Base-by-base conservation (phyloP, 129 eudicot genomes). In the Gnaphalium uliginosum region DNA sequence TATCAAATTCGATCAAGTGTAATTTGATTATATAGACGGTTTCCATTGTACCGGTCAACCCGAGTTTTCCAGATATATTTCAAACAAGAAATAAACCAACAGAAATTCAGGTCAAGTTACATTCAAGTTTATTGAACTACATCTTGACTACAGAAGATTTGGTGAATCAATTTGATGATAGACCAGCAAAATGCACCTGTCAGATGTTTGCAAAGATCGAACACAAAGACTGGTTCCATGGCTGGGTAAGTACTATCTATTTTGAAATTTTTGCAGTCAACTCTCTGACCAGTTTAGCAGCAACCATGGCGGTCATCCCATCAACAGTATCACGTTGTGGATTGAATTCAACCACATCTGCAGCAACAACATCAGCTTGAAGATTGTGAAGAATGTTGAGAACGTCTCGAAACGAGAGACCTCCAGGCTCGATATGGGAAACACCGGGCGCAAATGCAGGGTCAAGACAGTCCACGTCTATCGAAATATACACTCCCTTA, bases 381-480 rank as follows among this genome's bases (percentile, higher is more conserved):
- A 90, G 97, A 79, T 93, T 93, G 79, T 93, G 98, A 72, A 93
- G 88, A 21, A 93, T 93, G 81, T 93, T 90, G 57, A 90, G 89
- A 65, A 90, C 93, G 25, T 93, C 98, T 8, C 98, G 82, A 79
- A 93, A 93, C 2, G 97, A 90, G 22, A 93, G 97, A 62, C 98
- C 98, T 59, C 98, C 98, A 0, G 98, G 91, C 77, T 93, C 98
- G 32, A 93, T 87, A 82, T 93, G 98, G 58, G 97, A 93, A 48
- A 93, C 97, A 23, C 98, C 98, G 5, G 97, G 98, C 26, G 98
- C 98, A 82, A 93, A 90, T 76, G 97, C 97, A 68, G 98, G 98
- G 83, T 93, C 98, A 23, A 93, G 91, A 76, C 91, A 90, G 83
- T 93, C 98, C 51, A 93, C 86, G 33, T 93, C 98, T 26, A 93